phyloP scores from a whole-genome alignment of 1,284 basidiomycete species.

The Heterobasidion parviporum region DNA sequence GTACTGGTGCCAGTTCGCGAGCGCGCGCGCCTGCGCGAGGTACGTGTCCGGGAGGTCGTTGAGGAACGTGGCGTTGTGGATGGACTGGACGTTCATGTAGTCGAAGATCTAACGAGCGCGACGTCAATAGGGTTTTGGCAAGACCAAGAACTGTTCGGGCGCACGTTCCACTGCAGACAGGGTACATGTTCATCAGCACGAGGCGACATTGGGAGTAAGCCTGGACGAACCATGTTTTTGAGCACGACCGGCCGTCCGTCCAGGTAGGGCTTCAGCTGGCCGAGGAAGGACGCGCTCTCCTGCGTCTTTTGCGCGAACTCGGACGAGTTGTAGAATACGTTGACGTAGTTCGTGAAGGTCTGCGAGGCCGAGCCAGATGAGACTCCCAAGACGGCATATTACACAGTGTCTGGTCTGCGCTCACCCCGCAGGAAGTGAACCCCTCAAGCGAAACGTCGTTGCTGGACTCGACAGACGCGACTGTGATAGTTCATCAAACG shows the following conservation, averaged over 20 bases:
- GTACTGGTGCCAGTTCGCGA: slow-evolving; percentile 46
- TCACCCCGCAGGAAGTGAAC: slow-evolving; percentile 35
- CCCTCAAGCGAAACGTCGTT: slow-evolving; percentile 35
- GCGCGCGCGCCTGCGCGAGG: slow-evolving; percentile 30
- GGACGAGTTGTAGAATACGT: slow-evolving; percentile 22
- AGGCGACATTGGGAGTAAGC: not conserved
- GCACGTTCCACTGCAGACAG: slow-evolving; percentile 25
- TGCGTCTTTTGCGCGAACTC: slow-evolving; percentile 28
- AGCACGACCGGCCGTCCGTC: slow-evolving; percentile 33
- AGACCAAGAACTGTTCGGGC: not conserved
- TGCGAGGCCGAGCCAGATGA: slow-evolving; percentile 6
- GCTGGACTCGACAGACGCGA: slow-evolving; percentile 37
- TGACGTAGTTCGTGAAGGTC: slow-evolving; percentile 21
- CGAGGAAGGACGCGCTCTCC: slow-evolving; percentile 29
- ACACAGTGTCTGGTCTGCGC: slow-evolving; percentile 3
- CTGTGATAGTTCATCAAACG: slow-evolving; percentile 11
- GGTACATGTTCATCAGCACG: not conserved
- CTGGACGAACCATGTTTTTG: slow-evolving; percentile 30
- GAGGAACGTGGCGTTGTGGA: slow-evolving; percentile 34
- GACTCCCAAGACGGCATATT: not conserved
- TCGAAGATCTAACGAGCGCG: slow-evolving; percentile 32
- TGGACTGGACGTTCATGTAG: slow-evolving; percentile 43
- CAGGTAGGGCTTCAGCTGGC: slow-evolving; percentile 28
- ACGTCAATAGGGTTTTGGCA: not conserved
- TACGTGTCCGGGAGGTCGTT: slow-evolving; percentile 21